A percentile compares a stretch with the other conserved stretches of the same genome.
phyloP scores from a whole-genome alignment of 2,329 filamentous ascomycete species.

The Anthostomella pinea region DNA sequence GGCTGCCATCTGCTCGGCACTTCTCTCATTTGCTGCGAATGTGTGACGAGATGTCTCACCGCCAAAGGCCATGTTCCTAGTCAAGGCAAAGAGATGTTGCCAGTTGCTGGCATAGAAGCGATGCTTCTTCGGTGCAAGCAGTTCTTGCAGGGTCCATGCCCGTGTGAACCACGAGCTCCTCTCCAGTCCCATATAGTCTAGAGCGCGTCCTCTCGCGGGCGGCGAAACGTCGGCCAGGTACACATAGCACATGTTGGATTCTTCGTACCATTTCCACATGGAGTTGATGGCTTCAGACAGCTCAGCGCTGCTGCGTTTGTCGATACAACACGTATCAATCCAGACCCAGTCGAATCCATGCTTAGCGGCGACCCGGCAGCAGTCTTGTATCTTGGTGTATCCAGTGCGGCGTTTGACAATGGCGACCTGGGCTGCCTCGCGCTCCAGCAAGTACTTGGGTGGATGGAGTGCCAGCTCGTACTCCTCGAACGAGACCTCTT shows the following conservation, averaged over 20 bases:
- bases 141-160: conserved; percentile 2
- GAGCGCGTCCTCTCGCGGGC: not conserved
- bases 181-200: not conserved
- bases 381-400: conserved; percentile 6
- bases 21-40: too few relatives aligned
- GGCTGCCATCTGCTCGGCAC: not conserved
- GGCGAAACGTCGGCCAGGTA: conserved; percentile 4
- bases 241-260: conserved; percentile 4
- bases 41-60: too few relatives aligned
- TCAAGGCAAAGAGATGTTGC: too few relatives aligned
- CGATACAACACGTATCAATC: conserved; percentile 10
- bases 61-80: too few relatives aligned
- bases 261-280: conserved; percentile 7
- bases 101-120: conserved; percentile 1
- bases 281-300: conserved; percentile 1
- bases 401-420: not conserved
- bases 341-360: conserved; percentile 4
- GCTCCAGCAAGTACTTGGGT: too few relatives aligned
- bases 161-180: conserved; percentile 4
- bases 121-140: not conserved
- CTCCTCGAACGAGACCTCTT: conserved; percentile 8
- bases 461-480: too few relatives aligned
- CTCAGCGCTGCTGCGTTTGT: conserved; percentile 7
- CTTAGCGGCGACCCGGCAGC: conserved; percentile 4
- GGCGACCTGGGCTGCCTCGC: too few relatives aligned